Percentiles rank a stretch among this genome's conserved stretches.
Evolutionary conservation across 257 asterid species (phyloP).

Genomic region (Solanum ossicruentum): DNA sequence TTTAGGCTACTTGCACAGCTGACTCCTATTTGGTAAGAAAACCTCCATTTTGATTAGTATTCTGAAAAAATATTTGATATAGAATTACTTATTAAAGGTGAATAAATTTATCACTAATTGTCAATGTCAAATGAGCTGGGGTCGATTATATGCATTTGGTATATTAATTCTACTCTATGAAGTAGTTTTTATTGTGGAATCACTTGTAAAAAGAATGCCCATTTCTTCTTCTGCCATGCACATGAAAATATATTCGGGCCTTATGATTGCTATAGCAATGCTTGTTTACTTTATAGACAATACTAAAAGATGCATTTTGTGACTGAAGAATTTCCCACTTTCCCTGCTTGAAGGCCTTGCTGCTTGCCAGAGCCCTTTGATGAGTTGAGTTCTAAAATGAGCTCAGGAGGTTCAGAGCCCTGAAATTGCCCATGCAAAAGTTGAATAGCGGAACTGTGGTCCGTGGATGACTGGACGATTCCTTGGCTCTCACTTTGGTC

Average conservation of each 20-base stretch:
- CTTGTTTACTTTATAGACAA: not conserved
- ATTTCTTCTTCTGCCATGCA: not conserved
- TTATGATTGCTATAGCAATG: not conserved
- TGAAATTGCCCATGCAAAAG: not conserved
- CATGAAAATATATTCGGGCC: not conserved
- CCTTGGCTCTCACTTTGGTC: not conserved
- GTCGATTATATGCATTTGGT: not conserved
- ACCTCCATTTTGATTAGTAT: not conserved
- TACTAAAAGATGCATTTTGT: not conserved
- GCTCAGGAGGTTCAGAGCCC: not conserved
- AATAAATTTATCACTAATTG: not conserved
- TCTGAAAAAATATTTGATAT: not conserved
- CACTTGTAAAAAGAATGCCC: not conserved
- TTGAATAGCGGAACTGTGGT: not conserved
- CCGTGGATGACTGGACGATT: not conserved
- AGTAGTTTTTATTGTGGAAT: not conserved
- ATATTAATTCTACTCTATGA: not conserved
- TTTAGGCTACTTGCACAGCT: conserved; percentile 24
- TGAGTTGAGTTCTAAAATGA: not conserved
- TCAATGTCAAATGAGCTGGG: not conserved
- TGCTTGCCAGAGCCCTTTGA: not conserved
- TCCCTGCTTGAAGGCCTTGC: not conserved
- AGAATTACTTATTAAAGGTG: not conserved
- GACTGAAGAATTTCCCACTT: not conserved
- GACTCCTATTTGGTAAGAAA: not conserved